Evolutionary conservation across 371 early-diverging fungal genomes (phyloP).

Genomic region (Saksenaea oblongispora): DNA sequence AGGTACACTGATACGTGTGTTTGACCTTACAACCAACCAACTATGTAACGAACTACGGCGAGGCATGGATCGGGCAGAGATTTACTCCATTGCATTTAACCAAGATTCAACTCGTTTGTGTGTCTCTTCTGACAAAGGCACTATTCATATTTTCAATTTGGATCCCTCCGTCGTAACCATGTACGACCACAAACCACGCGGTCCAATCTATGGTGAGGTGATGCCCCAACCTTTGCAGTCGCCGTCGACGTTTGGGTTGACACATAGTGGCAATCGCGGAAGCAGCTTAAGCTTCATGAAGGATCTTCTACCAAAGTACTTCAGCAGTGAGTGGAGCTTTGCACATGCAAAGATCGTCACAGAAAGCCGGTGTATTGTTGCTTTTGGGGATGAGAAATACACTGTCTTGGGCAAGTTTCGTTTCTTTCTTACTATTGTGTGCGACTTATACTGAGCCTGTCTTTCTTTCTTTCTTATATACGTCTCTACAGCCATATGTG

Average conservation of each 20-base stretch:
- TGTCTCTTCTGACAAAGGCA: constrained; percentile 91
- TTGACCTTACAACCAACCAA: constrained; percentile 74
- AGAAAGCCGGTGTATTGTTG: constrained; percentile 79
- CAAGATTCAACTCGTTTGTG: constrained; percentile 75
- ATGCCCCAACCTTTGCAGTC: constrained; percentile 26
- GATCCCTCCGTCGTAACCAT: constrained; percentile 52
- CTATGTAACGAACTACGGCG: constrained; percentile 86
- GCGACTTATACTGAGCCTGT: neutral
- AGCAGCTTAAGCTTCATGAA: constrained; percentile 84
- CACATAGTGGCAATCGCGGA: constrained; percentile 46
- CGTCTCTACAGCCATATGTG: constrained; percentile 74
- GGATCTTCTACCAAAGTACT: constrained; percentile 89
- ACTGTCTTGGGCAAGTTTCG: constrained; percentile 64
- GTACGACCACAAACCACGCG: constrained; percentile 45
- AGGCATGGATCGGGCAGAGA: constrained; percentile 89
- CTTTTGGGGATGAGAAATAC: constrained; percentile 76
- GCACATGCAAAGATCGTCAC: constrained; percentile 82
- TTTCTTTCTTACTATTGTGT: neutral
- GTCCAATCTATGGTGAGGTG: constrained; percentile 63
- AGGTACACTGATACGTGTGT: constrained; percentile 92
- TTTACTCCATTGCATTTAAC: constrained; percentile 87
- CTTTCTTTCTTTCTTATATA: constrained; percentile 6
- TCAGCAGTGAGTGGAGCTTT: constrained; percentile 93
- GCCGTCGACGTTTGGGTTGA: constrained; percentile 39
- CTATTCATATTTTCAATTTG: constrained; percentile 93